Conservation (phyloP, 331 rosid species). For the Erythrophleum ivorense region DNA sequence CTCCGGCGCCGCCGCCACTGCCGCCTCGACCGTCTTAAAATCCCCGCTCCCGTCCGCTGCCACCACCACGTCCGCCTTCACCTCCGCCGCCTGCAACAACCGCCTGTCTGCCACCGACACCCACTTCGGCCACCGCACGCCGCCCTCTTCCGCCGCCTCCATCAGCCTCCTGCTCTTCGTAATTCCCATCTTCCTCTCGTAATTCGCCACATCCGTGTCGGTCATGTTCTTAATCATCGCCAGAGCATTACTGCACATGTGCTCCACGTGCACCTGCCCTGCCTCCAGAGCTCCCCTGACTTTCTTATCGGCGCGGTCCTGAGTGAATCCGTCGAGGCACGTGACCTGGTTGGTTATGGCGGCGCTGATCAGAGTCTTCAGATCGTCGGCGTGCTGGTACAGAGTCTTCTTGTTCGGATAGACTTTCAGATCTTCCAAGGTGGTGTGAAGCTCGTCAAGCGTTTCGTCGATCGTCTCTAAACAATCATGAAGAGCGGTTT, state of each 20-base stretch:
- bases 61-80: constrained; percentile 58
- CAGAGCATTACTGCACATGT: constrained; percentile 67
- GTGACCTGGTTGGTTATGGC: constrained; percentile 76
- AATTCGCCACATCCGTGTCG: constrained; percentile 52
- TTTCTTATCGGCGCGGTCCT: constrained; percentile 46
- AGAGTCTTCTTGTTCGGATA: constrained; percentile 61
- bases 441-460: constrained; percentile 58
- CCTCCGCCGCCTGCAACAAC: constrained; percentile 54
- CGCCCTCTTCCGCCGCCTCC: neutral
- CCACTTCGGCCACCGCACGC: constrained; percentile 69
- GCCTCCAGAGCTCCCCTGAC: constrained; percentile 42
- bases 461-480: constrained; percentile 70
- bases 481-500: constrained; percentile 68
- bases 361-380: constrained; percentile 67
- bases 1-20: constrained; percentile 74
- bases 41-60: constrained; percentile 79
- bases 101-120: constrained; percentile 57
- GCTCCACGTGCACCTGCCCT: constrained; percentile 55
- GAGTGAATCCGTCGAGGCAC: constrained; percentile 79
- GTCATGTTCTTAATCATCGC: constrained; percentile 77
- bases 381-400: constrained; percentile 58
- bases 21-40: constrained; percentile 61
- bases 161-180: constrained; percentile 29
- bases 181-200: constrained; percentile 26
- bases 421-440: constrained; percentile 44